Base-by-base conservation (phyloP, 495 filamentous ascomycete species). In the Penicillium coffeae region DNA sequence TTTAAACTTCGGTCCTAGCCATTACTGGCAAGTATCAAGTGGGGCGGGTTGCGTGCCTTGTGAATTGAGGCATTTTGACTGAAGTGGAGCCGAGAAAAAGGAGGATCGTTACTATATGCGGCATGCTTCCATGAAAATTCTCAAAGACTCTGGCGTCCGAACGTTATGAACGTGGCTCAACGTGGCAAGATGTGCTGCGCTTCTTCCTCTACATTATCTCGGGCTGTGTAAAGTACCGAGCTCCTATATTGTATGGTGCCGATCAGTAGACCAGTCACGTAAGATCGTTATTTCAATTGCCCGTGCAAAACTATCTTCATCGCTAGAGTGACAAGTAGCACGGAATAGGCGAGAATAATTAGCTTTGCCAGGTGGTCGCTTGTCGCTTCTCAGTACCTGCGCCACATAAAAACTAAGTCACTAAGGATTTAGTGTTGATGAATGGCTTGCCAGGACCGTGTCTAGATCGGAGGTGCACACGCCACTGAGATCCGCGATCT, bases 71-170 rank as follows among this genome's bases (percentile, higher is more conserved):
- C 22, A 59, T 59, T 62, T 62, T 51, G 39, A 19, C 15, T 7
- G 15, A 19, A 20, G 49, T 48, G 49, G 55, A 48, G n/a, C 15
- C 15, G 41, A 13, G 18, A 21, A 21, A 10, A 21, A 13, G 13
- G 42, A 35, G 27, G 42, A 59, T 62, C 59, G 16, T 25, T 59
- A 56, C 59, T 55, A 47, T 44, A 32, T 53, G 54, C 38, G 55
- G 51, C 39, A 40, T 12, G n/a, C 25, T 35, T 45, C 42, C 42
- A 32, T 36, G 13, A 18, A 4, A 20, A 21, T 30, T 34, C 34
- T n/a, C 21, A 9, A 21, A 30, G 42, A 35, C 19, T 36, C 16
- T n/a, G 20, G 12, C 25, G 39, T n/a, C 15, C 21, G 10, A n/a
- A n/a, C n/a, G 38, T 40, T 22, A 25, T 15, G 40, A 30, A n/a